Conservation (phyloP, 768 basidiomycete species). For the Boletus sp. region DNA sequence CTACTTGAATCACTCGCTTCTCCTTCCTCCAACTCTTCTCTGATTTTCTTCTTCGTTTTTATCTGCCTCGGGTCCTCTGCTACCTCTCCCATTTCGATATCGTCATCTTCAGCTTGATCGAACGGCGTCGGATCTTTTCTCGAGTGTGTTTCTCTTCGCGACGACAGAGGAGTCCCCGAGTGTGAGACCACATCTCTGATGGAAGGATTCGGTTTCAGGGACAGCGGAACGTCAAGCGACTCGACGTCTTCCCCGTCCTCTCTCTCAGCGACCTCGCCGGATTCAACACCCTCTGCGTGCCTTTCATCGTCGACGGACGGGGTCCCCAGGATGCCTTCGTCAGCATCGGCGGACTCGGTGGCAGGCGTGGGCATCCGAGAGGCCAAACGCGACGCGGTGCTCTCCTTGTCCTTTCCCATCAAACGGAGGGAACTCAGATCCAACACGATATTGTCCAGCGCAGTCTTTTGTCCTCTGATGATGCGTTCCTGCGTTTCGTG, state of each 20-base stretch:
- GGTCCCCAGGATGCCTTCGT: constrained; percentile 23
- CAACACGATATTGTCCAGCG: constrained; percentile 62
- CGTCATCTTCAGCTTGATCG: constrained; percentile 45
- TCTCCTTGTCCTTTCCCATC: constrained; percentile 66
- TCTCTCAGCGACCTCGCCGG: constrained; percentile 42
- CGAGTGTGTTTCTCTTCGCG: constrained; percentile 25
- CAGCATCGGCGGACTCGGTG: constrained; percentile 36
- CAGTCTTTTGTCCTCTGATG: constrained; percentile 65
- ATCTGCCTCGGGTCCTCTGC: constrained; percentile 62
- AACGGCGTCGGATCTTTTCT: constrained; percentile 21
- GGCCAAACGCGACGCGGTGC: constrained; percentile 37
- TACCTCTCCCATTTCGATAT: constrained; percentile 92
- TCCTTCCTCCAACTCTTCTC: constrained; percentile 83
- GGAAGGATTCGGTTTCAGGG: constrained; percentile 31
- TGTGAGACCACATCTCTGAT: constrained; percentile 36
- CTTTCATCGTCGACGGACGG: constrained; percentile 33
- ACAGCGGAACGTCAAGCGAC: constrained; percentile 27
- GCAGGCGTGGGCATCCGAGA: constrained; percentile 50
- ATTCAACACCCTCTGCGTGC: constrained; percentile 39
- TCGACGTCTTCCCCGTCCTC: constrained; percentile 39
- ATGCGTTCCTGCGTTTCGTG: constrained; percentile 70
- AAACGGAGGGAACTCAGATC: constrained; percentile 63
- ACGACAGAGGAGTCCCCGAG: constrained; percentile 28
- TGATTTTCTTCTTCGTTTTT: constrained; percentile 47
- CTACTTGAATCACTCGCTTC: constrained; percentile 83